These are phyloP conservation scores for Sporothrix humicola DNA, from an alignment of 2,329 filamentous ascomycete species.

Conservation along the genomic window DNA sequence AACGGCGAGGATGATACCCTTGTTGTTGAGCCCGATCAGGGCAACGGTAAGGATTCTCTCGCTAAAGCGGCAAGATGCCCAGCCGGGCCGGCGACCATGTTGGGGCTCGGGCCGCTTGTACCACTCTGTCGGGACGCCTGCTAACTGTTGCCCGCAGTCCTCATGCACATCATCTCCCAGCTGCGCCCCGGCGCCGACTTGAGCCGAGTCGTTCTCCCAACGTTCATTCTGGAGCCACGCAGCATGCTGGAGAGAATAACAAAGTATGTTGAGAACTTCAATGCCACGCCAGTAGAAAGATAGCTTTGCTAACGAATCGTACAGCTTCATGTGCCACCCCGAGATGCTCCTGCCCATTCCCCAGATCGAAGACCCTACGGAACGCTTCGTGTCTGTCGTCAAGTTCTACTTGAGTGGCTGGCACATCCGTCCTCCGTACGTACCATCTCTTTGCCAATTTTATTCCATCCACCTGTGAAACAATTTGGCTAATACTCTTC, in stretches of 20 bases:
- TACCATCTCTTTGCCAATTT: conserved; percentile 37
- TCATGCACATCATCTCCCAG: conserved; percentile 96
- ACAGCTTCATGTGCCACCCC: conserved; percentile 98
- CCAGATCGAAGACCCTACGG: conserved; percentile 82
- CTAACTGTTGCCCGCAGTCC: conserved; percentile 61
- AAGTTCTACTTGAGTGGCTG: conserved; percentile 98
- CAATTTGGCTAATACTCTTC: background rate
- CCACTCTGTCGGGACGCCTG: background rate
- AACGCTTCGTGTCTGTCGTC: conserved; percentile 92
- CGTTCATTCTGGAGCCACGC: conserved; percentile 95
- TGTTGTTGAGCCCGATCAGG: conserved; percentile 88
- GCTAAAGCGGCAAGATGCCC: background rate
- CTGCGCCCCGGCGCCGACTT: conserved; percentile 93
- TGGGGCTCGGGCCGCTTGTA: too few species aligned
- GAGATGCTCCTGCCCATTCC: conserved; percentile 92
- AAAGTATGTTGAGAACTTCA: conserved; percentile 67
- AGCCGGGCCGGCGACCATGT: background rate
- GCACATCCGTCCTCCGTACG: conserved; percentile 97
- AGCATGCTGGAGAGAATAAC: conserved; percentile 99
- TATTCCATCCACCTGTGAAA: too few species aligned
- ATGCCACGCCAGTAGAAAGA: background rate
- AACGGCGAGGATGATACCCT: conserved; percentile 73
- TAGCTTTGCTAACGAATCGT: conserved; percentile 29
- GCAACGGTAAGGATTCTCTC: conserved; percentile 73
- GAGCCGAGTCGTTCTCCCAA: conserved; percentile 91